Base-by-base conservation (phyloP, 257 asterid genomes). In the Solanum lignicaule region DNA sequence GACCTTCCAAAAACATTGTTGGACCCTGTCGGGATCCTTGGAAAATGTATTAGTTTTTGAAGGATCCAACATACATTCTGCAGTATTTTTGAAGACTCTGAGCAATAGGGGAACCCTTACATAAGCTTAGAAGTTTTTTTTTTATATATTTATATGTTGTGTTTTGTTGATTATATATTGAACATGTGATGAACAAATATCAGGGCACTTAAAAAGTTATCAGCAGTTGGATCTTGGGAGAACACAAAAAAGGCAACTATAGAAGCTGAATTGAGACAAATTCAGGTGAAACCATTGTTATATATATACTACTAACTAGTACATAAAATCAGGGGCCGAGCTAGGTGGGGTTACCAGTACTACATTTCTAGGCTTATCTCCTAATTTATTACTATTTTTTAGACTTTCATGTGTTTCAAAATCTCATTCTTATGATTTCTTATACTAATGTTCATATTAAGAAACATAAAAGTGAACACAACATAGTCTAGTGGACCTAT, bases 191-290 rank as follows among this genome's bases (percentile, higher is more conserved):
- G 69, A 83, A 41, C 48, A 75, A 85, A 82, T 1, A 20, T 85
- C 94, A 94, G 97, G 93, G 94, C 96, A 13, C 69, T 84, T 35
- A 93, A 92, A 84, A 93, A 92, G 87, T 71, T 92, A 75, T 89
- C 91, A 81, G 89, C 89, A 7, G 73, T 93, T 72, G 95, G 89
- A 89, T 89, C 94, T 36, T 92, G 96, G 98, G 96, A 93, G 91
- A 92, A 88, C 78, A 74, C 88, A 7, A 91, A 89, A 89, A 93
- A 86, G 73, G 93, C 94, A 76, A 83, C 87, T 21, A 4, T 93
- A 27, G 98, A 93, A 69, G 93, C 93, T 48, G 89, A 92, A 52
- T 35, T 94, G 20, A 92, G 87, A 92, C 91, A 86, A 69, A 91
- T 92, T 87, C 93, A 93, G 98, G 96, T 93, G 81, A 89, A 43